A percentile compares a stretch with the other conserved stretches of the same genome.
These are phyloP conservation scores for Pseudonitzschia pungens DNA, from an alignment of 108 stramenopile genomes.

Conservation along the genomic window DNA sequence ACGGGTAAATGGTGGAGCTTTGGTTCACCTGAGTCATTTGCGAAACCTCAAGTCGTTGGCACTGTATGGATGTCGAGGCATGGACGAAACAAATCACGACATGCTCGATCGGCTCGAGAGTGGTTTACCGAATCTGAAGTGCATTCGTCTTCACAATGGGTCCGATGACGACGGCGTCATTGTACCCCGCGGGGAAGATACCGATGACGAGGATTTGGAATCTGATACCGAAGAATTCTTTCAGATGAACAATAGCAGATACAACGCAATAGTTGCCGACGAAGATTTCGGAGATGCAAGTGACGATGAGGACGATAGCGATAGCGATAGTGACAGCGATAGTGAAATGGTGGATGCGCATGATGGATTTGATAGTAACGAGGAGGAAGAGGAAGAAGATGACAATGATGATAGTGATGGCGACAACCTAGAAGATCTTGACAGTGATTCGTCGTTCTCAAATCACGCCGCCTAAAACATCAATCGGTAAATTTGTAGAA, in stretches of 20 bases:
- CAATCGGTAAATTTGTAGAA: background rate
- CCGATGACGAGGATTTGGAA: constrained; percentile 23
- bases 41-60: constrained; percentile 65
- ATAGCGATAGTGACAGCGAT: constrained; percentile 18
- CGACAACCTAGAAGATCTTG: background rate
- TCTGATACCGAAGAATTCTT: constrained; percentile 12
- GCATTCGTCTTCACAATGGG: constrained; percentile 61
- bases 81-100: constrained; percentile 42
- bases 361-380: constrained; percentile 1
- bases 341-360: constrained; percentile 30
- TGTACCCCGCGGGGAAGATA: constrained; percentile 6
- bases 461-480: constrained; percentile 23
- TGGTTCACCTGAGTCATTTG: constrained; percentile 63
- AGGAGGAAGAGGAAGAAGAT: constrained; percentile 4
- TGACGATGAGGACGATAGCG: background rate
- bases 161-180: constrained; percentile 63
- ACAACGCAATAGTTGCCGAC: background rate
- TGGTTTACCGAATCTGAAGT: constrained; percentile 68
- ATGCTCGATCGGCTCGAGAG: constrained; percentile 54
- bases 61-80: constrained; percentile 70
- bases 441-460: constrained; percentile 14
- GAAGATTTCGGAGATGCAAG: background rate
- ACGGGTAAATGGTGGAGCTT: constrained; percentile 57
- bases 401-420: background rate
- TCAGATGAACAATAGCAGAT: background rate